These are phyloP conservation scores for Podosphaera xanthii DNA, from an alignment of 2,329 filamentous ascomycete genomes.

Conservation along the genomic window DNA sequence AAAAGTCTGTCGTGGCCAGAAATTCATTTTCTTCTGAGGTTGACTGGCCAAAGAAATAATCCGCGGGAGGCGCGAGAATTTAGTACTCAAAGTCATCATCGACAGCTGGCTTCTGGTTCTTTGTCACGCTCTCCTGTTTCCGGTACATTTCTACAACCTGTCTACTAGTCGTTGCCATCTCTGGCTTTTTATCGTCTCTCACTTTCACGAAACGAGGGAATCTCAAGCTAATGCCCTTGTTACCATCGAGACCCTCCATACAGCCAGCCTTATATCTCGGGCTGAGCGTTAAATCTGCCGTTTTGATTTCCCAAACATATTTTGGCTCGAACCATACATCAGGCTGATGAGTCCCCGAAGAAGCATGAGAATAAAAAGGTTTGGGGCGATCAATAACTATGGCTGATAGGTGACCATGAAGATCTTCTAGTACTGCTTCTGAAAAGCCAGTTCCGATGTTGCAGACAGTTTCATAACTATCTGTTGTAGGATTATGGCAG, in stretches of 20 bases:
- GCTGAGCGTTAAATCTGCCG: constrained; percentile 78
- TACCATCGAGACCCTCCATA: constrained; percentile 51
- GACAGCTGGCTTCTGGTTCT: constrained; percentile 64
- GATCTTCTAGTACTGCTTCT: constrained; percentile 74
- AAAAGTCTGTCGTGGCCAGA: too few species aligned
- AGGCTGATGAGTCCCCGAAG: constrained; percentile 73
- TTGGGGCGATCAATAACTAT: constrained; percentile 77
- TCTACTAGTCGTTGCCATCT: constrained; percentile 61
- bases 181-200: constrained; percentile 87
- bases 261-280: constrained; percentile 84
- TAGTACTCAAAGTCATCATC: constrained; percentile 98
- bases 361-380: constrained; percentile 77
- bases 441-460: constrained; percentile 97
- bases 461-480: constrained; percentile 86
- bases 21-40: too few species aligned
- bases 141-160: constrained; percentile 95
- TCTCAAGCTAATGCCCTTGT: constrained; percentile 63
- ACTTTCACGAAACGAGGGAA: constrained; percentile 87
- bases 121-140: constrained; percentile 67
- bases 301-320: constrained; percentile 94
- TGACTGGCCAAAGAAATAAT: too few species aligned
- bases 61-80: neutral
- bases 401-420: constrained; percentile 52
- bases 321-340: constrained; percentile 96
- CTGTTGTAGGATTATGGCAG: constrained; percentile 62